phyloP scores from a whole-genome alignment of 2,329 filamentous ascomycete genomes.

The Bipolaris gigantea region DNA sequence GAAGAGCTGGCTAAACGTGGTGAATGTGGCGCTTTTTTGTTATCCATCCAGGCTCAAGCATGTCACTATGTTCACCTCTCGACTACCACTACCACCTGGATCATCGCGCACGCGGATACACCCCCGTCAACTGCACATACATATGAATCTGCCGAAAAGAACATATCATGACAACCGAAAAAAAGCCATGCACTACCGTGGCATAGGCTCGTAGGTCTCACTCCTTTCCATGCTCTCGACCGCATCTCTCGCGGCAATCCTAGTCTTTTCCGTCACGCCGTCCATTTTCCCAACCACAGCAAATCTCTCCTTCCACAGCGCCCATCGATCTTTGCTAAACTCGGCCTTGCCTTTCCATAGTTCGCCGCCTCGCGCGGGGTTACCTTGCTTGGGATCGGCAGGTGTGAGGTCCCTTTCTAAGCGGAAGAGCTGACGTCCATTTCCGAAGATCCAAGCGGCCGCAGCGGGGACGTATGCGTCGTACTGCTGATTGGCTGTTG shows the following conservation, averaged over 20 bases:
- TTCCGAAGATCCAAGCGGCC: slow-evolving; percentile 32
- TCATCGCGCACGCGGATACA: background rate
- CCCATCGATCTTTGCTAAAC: slow-evolving; percentile 39
- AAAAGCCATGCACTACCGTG: background rate
- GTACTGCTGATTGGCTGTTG: slow-evolving; percentile 27
- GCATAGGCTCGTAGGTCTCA: slow-evolving; percentile 21
- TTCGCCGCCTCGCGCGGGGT: slow-evolving; percentile 33
- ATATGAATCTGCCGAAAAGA: background rate
- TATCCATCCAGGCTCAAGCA: no score
- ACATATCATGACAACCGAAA: background rate
- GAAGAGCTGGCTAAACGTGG: no score
- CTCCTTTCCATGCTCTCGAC: slow-evolving; percentile 35
- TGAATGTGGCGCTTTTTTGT: no score
- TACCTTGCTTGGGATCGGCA: slow-evolving; percentile 27
- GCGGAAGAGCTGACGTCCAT: slow-evolving; percentile 25
- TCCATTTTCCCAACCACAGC: slow-evolving; percentile 24
- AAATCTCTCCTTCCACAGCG: slow-evolving; percentile 39
- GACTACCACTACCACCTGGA: background rate
- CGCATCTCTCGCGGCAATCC: slow-evolving; percentile 26
- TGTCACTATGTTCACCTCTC: no score
- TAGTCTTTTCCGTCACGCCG: slow-evolving; percentile 27
- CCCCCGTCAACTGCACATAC: background rate
- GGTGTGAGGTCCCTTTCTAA: slow-evolving; percentile 36
- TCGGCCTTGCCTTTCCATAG: slow-evolving; percentile 35
- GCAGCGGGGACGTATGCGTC: slow-evolving; percentile 36